Conservation (phyloP, 805 yeast species). For the Hemisphaericaspora nanyangensis region DNA sequence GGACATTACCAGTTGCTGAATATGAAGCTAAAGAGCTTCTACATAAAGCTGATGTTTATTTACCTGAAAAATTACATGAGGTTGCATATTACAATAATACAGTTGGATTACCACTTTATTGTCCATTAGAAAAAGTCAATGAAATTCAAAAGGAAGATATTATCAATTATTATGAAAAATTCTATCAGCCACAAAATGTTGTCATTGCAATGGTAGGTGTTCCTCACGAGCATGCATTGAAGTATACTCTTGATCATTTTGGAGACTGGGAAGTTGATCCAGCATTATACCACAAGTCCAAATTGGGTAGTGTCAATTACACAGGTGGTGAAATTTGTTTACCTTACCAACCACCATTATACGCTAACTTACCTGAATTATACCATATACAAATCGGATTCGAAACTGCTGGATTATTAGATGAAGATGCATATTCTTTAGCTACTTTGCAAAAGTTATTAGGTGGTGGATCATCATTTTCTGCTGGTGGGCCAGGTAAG, state of each 20-base stretch:
- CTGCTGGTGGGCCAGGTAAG: constrained; percentile 99
- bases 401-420: constrained; percentile 79
- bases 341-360: constrained; percentile 38
- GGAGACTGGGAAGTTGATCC: constrained; percentile 49
- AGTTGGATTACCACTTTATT: constrained; percentile 80
- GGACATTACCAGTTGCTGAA: constrained; percentile 55
- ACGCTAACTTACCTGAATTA: constrained; percentile 63
- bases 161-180: constrained; percentile 54
- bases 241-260: constrained; percentile 57
- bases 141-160: constrained; percentile 51
- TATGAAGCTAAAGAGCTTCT: constrained; percentile 83
- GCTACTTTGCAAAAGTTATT: constrained; percentile 86
- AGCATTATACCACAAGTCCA: constrained; percentile 10
- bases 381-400: constrained; percentile 84
- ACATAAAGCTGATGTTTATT: constrained; percentile 75
- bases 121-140: constrained; percentile 68
- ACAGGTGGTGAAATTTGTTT: constrained; percentile 47
- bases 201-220: constrained; percentile 90
- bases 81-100: constrained; percentile 73
- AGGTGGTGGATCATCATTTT: constrained; percentile 97
- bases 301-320: constrained; percentile 56
- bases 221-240: constrained; percentile 62
- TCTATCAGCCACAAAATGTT: constrained; percentile 74
- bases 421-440: constrained; percentile 84
- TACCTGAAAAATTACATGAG: constrained; percentile 88